Evolutionary conservation across 2,329 filamentous ascomycete genomes (phyloP), one percentile per base, ranked within the genome.

Genomic region (Colletotrichum destructivum): DNA sequence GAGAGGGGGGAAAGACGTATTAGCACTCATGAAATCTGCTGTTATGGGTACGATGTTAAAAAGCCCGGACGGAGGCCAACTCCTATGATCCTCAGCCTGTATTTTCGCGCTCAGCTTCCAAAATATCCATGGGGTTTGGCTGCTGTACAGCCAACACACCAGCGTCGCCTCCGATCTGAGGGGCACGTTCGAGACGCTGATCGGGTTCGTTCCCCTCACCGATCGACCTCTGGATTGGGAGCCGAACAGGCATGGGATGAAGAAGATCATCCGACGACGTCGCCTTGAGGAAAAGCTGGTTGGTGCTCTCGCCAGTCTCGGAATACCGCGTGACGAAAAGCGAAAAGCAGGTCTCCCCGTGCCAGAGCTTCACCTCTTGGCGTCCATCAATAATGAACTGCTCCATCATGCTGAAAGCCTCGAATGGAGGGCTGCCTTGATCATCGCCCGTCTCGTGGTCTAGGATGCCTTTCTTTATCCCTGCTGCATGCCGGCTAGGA

Each of bases 321-420:
- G 59, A 62, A 38, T 62, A 51, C 16, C 59, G 23, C n/a, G 59
- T 62, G 7, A 62, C 59, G 12, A 62, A 62, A 18, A 62, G 59
- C n/a, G 59, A 62, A 18, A 62, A 47, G 15, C 46, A 46, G 18
- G 16, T 11, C 8, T 49, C 31, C 3, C n/a, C 16, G 40, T 51
- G 44, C 44, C 8, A 51, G 11, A 62, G 26, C 16, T 62, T 26
- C 4, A 62, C 59, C 23, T 26, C 59, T n/a, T 62, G 59, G 11
- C 59, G 44, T 7, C 59, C 59, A n/a, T 62, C 59, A 18, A 51
- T 62, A 2, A 62, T 51, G 44, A 62, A 62, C 46, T 62, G 44
- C 31, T 51, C 44, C 59, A 62, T 62, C 59, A 62, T 35, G 23
- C 59, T 51, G 18, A 49, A 47, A 18, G 59, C 59, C 12, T 51